Evolutionary conservation across 495 filamentous ascomycete genomes (phyloP).

Genomic region (Xylaria acuta): DNA sequence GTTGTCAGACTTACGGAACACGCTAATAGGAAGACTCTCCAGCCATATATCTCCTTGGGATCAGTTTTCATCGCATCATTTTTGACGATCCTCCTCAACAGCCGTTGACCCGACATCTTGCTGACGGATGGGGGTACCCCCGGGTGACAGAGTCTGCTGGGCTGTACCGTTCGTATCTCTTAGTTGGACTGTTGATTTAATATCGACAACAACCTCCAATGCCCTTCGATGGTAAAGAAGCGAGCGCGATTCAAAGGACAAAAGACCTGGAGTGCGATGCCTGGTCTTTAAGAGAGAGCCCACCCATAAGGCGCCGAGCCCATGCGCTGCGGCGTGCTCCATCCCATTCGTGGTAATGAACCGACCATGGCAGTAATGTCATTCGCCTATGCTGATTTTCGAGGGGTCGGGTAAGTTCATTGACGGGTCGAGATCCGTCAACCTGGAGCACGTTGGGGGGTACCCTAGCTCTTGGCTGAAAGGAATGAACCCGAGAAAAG

Average conservation of each 20-base stretch:
- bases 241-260: background rate
- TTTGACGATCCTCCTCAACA: slow-evolving; percentile 71
- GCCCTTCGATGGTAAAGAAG: background rate
- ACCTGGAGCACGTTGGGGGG: slow-evolving; percentile 1
- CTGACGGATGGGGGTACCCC: slow-evolving; percentile 21
- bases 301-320: slow-evolving; percentile 10
- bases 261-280: background rate
- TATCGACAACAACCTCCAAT: background rate
- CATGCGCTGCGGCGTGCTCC: background rate
- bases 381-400: background rate
- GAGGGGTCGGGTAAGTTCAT: slow-evolving; percentile 11
- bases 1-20: slow-evolving; percentile 60
- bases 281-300: slow-evolving; percentile 15
- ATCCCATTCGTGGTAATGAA: background rate
- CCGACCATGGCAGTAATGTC: slow-evolving; percentile 2
- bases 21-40: slow-evolving; percentile 73
- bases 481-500: background rate
- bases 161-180: background rate
- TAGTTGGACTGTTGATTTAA: background rate
- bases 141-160: background rate
- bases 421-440: slow-evolving; percentile 4
- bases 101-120: slow-evolving; percentile 37
- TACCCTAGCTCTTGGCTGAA: background rate
- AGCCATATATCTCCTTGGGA: slow-evolving; percentile 79
- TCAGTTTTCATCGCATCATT: slow-evolving; percentile 81